Percentiles rank a stretch among this genome's conserved stretches.
Conservation (phyloP, 2,329 filamentous ascomycete genomes). For the Fusarium sp. region DNA sequence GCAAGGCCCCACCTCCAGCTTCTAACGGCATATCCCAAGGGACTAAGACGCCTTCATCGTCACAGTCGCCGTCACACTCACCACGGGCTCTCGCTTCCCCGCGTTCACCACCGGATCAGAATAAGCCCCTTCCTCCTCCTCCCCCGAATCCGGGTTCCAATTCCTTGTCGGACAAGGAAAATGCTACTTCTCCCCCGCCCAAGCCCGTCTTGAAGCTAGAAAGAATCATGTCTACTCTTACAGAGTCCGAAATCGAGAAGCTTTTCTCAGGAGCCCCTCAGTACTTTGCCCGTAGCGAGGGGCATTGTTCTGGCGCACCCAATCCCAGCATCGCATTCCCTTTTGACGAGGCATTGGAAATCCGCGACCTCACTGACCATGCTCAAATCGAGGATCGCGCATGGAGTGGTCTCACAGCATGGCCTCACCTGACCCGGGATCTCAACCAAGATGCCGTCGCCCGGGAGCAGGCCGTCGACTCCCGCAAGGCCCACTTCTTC, state of each 20-base stretch:
- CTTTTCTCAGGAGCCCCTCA: slow-evolving; percentile 84
- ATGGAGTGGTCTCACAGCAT: slow-evolving; percentile 75
- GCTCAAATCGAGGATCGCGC: slow-evolving; percentile 74
- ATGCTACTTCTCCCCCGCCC: slow-evolving; percentile 49
- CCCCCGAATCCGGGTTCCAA: slow-evolving; percentile 60
- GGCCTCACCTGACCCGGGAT: slow-evolving; percentile 72
- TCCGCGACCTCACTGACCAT: slow-evolving; percentile 76
- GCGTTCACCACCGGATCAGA: slow-evolving; percentile 62
- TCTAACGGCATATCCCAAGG: slow-evolving; percentile 32
- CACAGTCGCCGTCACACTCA: slow-evolving; percentile 47
- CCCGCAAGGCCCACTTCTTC: slow-evolving; percentile 70
- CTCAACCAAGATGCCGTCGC: slow-evolving; percentile 63
- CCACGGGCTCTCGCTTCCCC: slow-evolving; percentile 51
- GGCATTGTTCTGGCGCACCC: slow-evolving; percentile 71
- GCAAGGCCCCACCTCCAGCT: slow-evolving; percentile 43
- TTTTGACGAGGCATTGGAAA: slow-evolving; percentile 74
- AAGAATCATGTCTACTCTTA: slow-evolving; percentile 73
- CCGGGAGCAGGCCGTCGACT: slow-evolving; percentile 60
- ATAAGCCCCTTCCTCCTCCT: slow-evolving; percentile 71
- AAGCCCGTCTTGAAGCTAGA: slow-evolving; percentile 67
- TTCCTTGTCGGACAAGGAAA: slow-evolving; percentile 49
- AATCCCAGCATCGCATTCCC: slow-evolving; percentile 77
- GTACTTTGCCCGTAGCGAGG: slow-evolving; percentile 75
- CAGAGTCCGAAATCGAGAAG: slow-evolving; percentile 74
- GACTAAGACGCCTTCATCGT: slow-evolving; percentile 42